Percentiles rank a stretch among this genome's conserved stretches.
phyloP scores from a whole-genome alignment of 1,284 basidiomycete genomes.

The Leccinum angustisporum region DNA sequence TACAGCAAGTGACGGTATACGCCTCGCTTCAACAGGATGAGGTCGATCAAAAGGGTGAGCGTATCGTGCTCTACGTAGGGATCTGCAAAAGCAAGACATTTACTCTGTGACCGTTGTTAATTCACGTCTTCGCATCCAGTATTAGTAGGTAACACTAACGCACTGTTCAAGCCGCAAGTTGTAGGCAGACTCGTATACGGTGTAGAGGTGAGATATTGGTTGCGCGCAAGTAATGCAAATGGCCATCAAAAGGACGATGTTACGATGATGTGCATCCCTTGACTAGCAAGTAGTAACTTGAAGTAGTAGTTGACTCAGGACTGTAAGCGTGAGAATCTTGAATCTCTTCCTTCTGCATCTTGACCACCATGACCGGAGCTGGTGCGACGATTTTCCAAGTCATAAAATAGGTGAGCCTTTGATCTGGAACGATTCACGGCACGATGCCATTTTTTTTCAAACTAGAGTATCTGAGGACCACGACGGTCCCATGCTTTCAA shows the following conservation, averaged over 20 bases:
- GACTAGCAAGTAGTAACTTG: not conserved
- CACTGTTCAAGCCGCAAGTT: slow-evolving; percentile 83
- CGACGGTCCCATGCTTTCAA: slow-evolving; percentile 57
- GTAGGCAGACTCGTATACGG: slow-evolving; percentile 79
- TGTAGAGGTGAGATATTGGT: slow-evolving; percentile 73
- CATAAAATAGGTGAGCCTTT: not conserved
- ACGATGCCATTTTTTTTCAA: slow-evolving; percentile 68
- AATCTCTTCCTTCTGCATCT: not conserved
- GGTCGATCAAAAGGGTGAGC: slow-evolving; percentile 76
- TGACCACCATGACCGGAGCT: not conserved
- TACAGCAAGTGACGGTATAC: slow-evolving; percentile 91
- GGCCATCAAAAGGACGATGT: slow-evolving; percentile 54
- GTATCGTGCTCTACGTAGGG: slow-evolving; percentile 88
- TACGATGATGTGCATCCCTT: not conserved
- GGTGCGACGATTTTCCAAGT: not conserved
- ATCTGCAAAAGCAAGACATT: slow-evolving; percentile 77
- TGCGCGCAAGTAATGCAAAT: slow-evolving; percentile 80
- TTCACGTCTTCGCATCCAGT: not conserved
- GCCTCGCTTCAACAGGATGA: slow-evolving; percentile 83
- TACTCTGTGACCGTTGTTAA: slow-evolving; percentile 39
- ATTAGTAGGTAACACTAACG: slow-evolving; percentile 39
- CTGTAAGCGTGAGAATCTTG: slow-evolving; percentile 13
- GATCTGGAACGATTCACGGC: slow-evolving; percentile 6
- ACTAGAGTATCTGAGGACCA: slow-evolving; percentile 80
- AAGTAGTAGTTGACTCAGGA: not conserved